Conservation (phyloP, 495 filamentous ascomycete species). For the Arthonia radiata region DNA sequence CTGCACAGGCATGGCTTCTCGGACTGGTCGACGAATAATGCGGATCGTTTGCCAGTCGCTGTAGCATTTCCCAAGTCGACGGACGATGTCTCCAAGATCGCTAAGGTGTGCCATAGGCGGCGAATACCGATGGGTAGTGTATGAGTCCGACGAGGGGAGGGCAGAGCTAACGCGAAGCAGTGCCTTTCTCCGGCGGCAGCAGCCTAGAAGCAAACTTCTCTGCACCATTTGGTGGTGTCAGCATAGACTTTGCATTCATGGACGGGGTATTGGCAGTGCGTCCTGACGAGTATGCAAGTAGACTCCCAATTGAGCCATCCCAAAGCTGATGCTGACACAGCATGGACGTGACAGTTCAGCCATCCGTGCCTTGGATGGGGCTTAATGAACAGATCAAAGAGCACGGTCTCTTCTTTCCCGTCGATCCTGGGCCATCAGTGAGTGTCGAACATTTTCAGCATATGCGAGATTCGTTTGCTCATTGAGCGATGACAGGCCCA, state of each 20-base stretch:
- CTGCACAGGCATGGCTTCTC: slow-evolving; percentile 63
- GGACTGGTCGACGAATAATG: slow-evolving; percentile 70
- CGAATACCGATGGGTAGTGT: slow-evolving; percentile 43
- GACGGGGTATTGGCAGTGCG: slow-evolving; percentile 55
- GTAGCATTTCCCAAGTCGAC: slow-evolving; percentile 59
- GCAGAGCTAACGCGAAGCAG: slow-evolving; percentile 6
- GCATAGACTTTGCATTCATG: slow-evolving; percentile 76
- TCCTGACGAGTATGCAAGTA: slow-evolving; percentile 37
- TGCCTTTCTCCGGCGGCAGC: slow-evolving; percentile 67
- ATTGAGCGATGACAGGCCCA: no score
- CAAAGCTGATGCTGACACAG: no score
- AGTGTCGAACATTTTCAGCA: no score
- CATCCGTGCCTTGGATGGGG: slow-evolving; percentile 74
- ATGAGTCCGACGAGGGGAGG: no score
- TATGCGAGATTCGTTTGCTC: no score
- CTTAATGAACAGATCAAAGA: slow-evolving; percentile 56
- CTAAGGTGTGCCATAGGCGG: slow-evolving; percentile 59
- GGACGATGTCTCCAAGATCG: slow-evolving; percentile 56
- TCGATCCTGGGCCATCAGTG: slow-evolving; percentile 43
- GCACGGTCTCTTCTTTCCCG: slow-evolving; percentile 68
- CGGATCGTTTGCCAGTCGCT: slow-evolving; percentile 51
- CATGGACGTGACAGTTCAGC: slow-evolving; percentile 83
- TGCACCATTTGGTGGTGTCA: slow-evolving; percentile 61
- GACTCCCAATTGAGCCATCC: no score
- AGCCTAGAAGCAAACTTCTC: slow-evolving; percentile 79